A percentile compares a stretch with the other conserved stretches of the same genome.
These are phyloP conservation scores for Penicillium pancosmium DNA, from an alignment of 495 filamentous ascomycete species.

Conservation along the genomic window DNA sequence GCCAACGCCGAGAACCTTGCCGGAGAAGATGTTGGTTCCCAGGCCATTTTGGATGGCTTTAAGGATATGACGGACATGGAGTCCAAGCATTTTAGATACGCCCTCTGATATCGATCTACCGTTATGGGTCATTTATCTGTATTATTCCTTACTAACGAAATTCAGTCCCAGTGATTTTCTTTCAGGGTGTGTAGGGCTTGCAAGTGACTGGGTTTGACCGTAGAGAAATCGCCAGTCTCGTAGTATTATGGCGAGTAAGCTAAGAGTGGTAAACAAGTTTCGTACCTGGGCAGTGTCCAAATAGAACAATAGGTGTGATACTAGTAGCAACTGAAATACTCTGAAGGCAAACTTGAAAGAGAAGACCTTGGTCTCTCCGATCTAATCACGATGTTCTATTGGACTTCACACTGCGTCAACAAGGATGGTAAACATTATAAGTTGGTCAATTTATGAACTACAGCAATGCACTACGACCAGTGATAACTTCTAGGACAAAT, in stretches of 20 bases:
- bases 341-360: not conserved
- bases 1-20: conserved; percentile 15
- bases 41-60: conserved; percentile 44
- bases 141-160: too few relatives aligned
- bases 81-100: conserved; percentile 49
- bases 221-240: too few relatives aligned
- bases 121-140: too few relatives aligned
- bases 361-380: not conserved
- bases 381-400: not conserved
- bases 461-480: not conserved
- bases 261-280: too few relatives aligned
- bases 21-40: conserved; percentile 18
- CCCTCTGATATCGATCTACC: conserved; percentile 22
- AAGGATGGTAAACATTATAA: not conserved
- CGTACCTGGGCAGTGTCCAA: not conserved
- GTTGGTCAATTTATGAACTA: not conserved
- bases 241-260: too few relatives aligned
- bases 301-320: not conserved
- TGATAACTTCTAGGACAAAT: conserved; percentile 7
- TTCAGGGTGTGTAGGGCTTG: too few relatives aligned
- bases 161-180: too few relatives aligned
- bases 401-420: not conserved
- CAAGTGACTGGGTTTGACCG: too few relatives aligned
- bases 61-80: conserved; percentile 52
- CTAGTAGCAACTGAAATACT: not conserved